Base-by-base conservation (phyloP, 176 grass and related monocot species). In the Dactylis glomerata region DNA sequence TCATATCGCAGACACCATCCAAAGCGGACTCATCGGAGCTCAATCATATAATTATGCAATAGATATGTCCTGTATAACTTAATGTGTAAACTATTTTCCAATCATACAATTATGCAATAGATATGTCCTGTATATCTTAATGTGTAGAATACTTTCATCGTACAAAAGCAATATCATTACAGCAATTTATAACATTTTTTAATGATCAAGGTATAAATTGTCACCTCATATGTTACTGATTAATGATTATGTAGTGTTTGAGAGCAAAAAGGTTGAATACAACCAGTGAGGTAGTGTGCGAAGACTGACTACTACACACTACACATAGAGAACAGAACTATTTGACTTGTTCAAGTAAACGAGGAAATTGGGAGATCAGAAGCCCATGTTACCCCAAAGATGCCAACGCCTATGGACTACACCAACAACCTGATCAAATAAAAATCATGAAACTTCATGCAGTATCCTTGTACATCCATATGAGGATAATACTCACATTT, bases 331-430 rank as follows among this genome's bases (percentile, higher is more conserved):
- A 72, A 83, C 30, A 19, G 13, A 75, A 44, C 22, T 59, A n/a
- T n/a, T n/a, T n/a, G n/a, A n/a, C n/a, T n/a, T n/a, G n/a, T n/a
- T n/a, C n/a, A n/a, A n/a, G n/a, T n/a, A n/a, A n/a, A n/a, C n/a
- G n/a, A n/a, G n/a, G 41, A 9, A 42, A 42, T 24, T 23, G 54
- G 24, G 7, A 59, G 33, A 37, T 22, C 56, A 59, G 81, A 66
- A 73, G 56, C 24, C 3, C 34, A 67, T 58, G 65, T 90, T 95
- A 98, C 96, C 96, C 96, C 89, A 98, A 73, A 98, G 87, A 92
- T 98, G 96, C 93, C 96, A 98, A 65, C 93, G 96, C 77, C 93
- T 93, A 70, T 98, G 93, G 19, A 98, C 96, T 56, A 95, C 96
- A 85, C 96, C 93, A 63, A 98, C 71, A 85, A 93, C 96, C 96